These are phyloP conservation scores for Trichoderma asperelloides DNA, from an alignment of 495 filamentous ascomycete genomes.

Conservation along the genomic window DNA sequence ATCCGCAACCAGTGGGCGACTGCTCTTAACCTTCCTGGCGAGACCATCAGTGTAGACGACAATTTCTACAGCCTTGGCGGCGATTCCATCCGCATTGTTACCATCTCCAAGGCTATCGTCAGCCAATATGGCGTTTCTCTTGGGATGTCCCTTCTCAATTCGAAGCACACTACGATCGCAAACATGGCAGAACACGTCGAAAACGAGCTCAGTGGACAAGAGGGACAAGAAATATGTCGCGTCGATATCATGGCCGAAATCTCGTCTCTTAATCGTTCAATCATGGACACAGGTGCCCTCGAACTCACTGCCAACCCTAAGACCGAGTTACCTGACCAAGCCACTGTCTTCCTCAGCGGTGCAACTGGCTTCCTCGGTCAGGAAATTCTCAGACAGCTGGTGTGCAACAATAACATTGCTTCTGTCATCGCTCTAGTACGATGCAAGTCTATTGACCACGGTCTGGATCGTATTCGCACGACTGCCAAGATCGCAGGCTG, in stretches of 20 bases:
- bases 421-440: conserved; percentile 1
- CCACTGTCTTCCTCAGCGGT: conserved; percentile 1
- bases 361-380: conserved; percentile 1
- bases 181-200: conserved; percentile 5
- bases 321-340: neutral
- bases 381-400: conserved; percentile 1
- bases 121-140: neutral
- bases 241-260: neutral
- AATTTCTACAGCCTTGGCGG: conserved; percentile 56
- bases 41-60: conserved; percentile 33
- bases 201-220: neutral
- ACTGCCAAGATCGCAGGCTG: neutral
- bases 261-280: neutral
- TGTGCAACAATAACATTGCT: neutral
- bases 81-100: conserved; percentile 41
- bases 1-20: conserved; percentile 19
- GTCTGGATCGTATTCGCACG: conserved; percentile 1
- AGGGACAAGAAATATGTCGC: neutral
- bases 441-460: neutral
- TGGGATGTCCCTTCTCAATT: neutral
- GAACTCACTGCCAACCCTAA: neutral
- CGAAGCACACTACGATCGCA: conserved; percentile 1
- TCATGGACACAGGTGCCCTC: neutral
- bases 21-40: conserved; percentile 16
- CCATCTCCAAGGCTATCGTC: conserved; percentile 6